These are phyloP conservation scores for Grosmannia clavigera DNA, from an alignment of 2,329 filamentous ascomycete species.

Conservation along the genomic window DNA sequence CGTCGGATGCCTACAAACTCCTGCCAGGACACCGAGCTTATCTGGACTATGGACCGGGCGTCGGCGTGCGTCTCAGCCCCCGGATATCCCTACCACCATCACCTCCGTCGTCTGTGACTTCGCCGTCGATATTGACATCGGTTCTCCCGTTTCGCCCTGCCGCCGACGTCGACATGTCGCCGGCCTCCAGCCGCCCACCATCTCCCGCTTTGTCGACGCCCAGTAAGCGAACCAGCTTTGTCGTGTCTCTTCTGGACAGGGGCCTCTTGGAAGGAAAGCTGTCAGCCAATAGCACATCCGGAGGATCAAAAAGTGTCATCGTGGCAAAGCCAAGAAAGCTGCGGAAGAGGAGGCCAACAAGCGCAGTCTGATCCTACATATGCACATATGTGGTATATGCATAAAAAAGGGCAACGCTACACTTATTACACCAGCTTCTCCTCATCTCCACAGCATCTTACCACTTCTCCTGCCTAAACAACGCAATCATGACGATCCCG, in stretches of 20 bases:
- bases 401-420: not conserved
- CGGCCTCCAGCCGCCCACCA: not conserved
- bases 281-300: not conserved
- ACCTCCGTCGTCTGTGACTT: not conserved
- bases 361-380: not conserved
- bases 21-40: constrained; percentile 18
- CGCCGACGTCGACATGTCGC: not conserved
- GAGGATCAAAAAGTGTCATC: not conserved
- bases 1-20: constrained; percentile 20
- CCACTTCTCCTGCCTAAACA: not conserved
- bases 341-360: not conserved
- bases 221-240: not conserved
- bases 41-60: constrained; percentile 1
- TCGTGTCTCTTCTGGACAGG: not conserved
- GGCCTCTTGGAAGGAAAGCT: not conserved
- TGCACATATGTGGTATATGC: not conserved
- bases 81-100: not conserved
- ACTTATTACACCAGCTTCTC: too few relatives aligned
- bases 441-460: not conserved
- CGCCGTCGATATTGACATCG: not conserved
- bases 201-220: not conserved
- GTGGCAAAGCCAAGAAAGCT: not conserved
- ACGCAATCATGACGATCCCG: not conserved
- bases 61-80: not conserved
- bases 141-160: not conserved